Evolutionary conservation across 2,329 filamentous ascomycete species (phyloP), one percentile per base, ranked within the genome.

Genomic region (Penicillium nordicum): DNA sequence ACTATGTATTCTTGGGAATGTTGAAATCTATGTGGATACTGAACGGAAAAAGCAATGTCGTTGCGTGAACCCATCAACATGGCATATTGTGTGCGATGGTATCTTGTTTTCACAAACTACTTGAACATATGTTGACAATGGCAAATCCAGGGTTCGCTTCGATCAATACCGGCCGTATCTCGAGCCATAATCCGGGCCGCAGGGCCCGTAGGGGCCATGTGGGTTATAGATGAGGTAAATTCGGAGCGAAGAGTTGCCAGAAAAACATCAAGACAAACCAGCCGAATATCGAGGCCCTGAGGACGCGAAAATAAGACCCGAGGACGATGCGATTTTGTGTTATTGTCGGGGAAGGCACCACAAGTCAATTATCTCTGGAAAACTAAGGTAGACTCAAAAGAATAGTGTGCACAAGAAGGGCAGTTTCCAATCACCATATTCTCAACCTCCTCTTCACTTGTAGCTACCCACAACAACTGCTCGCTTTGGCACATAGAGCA

Each of bases 1-100:
- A 41, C 36, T 36, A n/a, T 12, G 30, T 37, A 37, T 49, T 41
- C 10, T 40, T 55, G 47, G 53, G 47, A 41, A 50, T 51, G 47
- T 55, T 55, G 53, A 55, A 16, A 55, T 9, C 14, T 55, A 27
- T 51, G 53, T 55, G 53, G 46, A 51, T 55, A 38, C 53, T 55
- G 53, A 55, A 40, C 2, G 41, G 47, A 41, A 50, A 41, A 7
- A 29, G 27, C 25, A 30, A 38, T 41, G 53, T 21, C 41, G 16
- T 44, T 40, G 40, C 5, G 37, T 30, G 41, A 21, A 30, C 12
- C 6, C 10, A 32, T 38, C 12, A 21, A 9, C 43, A 30, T 50
- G 47, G 41, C 25, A 46, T 32, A n/a, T 34, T 18, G 16, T 21
- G 8, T 7, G 3, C 23, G n/a, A 52, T n/a, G 32, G 30, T 23